A percentile compares a stretch with the other conserved stretches of the same genome.
Evolutionary conservation across 768 basidiomycete genomes (phyloP).

Genomic region (Leccinellum rugosiceps): DNA sequence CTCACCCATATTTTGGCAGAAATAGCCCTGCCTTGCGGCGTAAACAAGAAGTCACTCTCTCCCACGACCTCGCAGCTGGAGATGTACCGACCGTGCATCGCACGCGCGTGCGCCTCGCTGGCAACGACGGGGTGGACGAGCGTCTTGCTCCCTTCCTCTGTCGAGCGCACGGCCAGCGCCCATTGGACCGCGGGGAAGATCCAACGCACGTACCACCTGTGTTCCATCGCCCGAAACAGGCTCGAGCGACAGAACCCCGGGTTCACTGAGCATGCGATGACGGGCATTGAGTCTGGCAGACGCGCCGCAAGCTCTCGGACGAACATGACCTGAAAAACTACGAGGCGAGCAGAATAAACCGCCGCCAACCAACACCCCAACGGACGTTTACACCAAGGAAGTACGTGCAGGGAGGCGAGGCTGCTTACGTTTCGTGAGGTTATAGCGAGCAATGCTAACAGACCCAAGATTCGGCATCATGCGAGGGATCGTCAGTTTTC

Average conservation of each 20-base stretch:
- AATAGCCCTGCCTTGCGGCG: conserved; percentile 24
- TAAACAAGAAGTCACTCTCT: conserved; percentile 29
- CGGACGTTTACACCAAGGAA: not conserved
- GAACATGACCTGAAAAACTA: conserved; percentile 31
- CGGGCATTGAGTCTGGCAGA: conserved; percentile 18
- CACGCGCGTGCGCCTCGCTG: not conserved
- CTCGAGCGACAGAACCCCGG: conserved; percentile 33
- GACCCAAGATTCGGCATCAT: not conserved
- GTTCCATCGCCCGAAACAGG: conserved; percentile 21
- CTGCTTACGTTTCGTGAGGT: conserved; percentile 23
- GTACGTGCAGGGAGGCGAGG: not conserved
- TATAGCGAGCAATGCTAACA: conserved; percentile 17
- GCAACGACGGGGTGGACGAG: conserved; percentile 30
- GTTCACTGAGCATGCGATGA: conserved; percentile 27
- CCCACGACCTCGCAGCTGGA: conserved; percentile 19
- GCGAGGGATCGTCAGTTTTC: not conserved
- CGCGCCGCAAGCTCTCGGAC: conserved; percentile 27
- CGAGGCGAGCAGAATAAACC: not conserved
- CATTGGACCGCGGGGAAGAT: conserved; percentile 2
- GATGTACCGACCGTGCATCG: conserved; percentile 28
- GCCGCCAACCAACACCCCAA: not conserved
- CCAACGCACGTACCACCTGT: conserved; percentile 4
- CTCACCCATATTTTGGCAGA: conserved; percentile 31
- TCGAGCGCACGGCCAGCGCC: conserved; percentile 20
- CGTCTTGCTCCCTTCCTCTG: conserved; percentile 33